Percentiles rank a stretch among this genome's conserved stretches.
phyloP scores from a whole-genome alignment of 805 yeast species.

The Saturnispora zaruensis region DNA sequence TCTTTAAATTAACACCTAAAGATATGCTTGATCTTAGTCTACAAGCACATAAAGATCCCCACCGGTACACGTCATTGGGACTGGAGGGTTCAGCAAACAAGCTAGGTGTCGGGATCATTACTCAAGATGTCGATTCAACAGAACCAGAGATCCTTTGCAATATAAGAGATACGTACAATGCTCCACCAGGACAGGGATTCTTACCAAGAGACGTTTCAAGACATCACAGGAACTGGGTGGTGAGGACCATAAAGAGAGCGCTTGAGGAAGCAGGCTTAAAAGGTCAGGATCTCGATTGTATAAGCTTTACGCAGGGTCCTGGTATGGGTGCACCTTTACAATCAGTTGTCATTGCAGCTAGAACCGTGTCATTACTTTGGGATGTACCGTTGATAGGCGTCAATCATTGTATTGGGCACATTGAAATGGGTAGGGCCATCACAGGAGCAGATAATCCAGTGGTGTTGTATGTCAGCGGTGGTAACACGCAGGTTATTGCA shows the following conservation, averaged over 20 bases:
- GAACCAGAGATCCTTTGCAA: conserved; percentile 62
- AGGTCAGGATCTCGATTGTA: conserved; percentile 53
- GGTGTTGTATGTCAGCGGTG: conserved; percentile 94
- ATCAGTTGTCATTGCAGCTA: conserved; percentile 84
- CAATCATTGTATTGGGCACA: conserved; percentile 96
- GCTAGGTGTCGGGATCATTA: conserved; percentile 86
- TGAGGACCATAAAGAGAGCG: conserved; percentile 61
- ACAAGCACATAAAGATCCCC: conserved; percentile 4
- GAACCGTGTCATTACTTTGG: conserved; percentile 78
- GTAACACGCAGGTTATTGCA: conserved; percentile 97
- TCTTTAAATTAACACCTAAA: background rate
- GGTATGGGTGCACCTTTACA: conserved; percentile 99
- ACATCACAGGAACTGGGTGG: conserved; percentile 94
- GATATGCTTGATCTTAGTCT: background rate
- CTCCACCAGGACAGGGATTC: conserved; percentile 98
- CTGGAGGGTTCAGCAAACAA: conserved; percentile 97
- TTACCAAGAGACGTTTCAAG: conserved; percentile 94
- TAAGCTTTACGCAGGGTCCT: conserved; percentile 96
- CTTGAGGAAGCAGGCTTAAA: conserved; percentile 49
- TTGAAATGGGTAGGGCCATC: conserved; percentile 98
- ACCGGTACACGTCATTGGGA: conserved; percentile 69
- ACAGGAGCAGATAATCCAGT: conserved; percentile 98
- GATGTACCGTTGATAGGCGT: conserved; percentile 83
- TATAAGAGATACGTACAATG: conserved; percentile 85
- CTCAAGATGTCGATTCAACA: conserved; percentile 49